Evolutionary conservation across 2,329 filamentous ascomycete species (phyloP).

Genomic region (Aspergillus sp.): DNA sequence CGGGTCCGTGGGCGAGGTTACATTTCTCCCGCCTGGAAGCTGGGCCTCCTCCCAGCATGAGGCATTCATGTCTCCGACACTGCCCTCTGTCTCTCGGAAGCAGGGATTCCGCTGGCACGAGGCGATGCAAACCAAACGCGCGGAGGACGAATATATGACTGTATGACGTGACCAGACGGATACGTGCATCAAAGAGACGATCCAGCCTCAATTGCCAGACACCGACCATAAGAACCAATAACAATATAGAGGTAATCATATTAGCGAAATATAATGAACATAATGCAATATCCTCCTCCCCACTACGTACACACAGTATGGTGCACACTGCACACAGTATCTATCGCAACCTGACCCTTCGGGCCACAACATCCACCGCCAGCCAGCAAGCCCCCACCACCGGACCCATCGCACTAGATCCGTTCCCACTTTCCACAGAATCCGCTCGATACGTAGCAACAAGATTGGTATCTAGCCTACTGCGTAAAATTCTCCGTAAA

Average conservation of each 20-base stretch:
- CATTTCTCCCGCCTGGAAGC: background rate
- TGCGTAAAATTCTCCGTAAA: slow-evolving; percentile 1
- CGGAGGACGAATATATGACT: slow-evolving; percentile 44
- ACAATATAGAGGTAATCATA: background rate
- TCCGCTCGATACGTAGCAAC: too few species aligned
- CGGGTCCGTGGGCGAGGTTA: background rate
- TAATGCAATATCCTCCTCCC: background rate
- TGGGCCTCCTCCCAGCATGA: slow-evolving; percentile 20
- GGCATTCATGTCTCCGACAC: background rate
- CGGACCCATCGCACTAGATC: background rate
- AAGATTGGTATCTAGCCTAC: background rate
- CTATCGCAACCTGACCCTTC: background rate
- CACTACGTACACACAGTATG: too few species aligned
- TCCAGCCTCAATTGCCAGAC: background rate
- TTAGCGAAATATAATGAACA: background rate
- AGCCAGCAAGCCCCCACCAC: background rate
- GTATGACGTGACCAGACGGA: slow-evolving; percentile 26
- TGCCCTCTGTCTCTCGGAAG: slow-evolving; percentile 11
- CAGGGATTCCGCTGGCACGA: slow-evolving; percentile 42
- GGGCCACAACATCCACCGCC: background rate
- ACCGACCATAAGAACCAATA: background rate
- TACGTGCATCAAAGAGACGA: background rate
- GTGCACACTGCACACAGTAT: too few species aligned
- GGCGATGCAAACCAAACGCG: slow-evolving; percentile 41
- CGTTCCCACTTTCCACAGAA: background rate